These are phyloP conservation scores for Coemansia sp. DNA, from an alignment of 192 early-diverging fungal genomes.

Conservation along the genomic window DNA sequence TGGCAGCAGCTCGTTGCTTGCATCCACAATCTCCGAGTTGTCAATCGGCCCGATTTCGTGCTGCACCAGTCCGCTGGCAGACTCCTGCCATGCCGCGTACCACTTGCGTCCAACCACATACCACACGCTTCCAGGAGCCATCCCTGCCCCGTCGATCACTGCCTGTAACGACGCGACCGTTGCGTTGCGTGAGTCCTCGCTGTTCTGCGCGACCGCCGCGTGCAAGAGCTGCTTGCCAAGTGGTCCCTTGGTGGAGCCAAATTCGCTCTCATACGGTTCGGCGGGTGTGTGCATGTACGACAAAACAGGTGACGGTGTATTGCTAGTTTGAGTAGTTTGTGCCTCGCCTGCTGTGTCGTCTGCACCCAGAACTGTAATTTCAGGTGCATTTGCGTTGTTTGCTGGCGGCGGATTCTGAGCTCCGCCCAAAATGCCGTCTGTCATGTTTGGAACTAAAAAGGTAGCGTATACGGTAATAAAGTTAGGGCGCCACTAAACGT, in stretches of 20 bases:
- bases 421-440: slow-evolving; percentile 3
- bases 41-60: slow-evolving; percentile 52
- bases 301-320: slow-evolving; percentile 6
- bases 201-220: neutral
- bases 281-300: slow-evolving; percentile 40
- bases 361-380: neutral
- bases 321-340: neutral
- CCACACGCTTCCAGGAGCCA: slow-evolving; percentile 50
- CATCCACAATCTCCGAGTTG: slow-evolving; percentile 40
- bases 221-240: neutral
- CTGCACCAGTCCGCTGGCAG: slow-evolving; percentile 22
- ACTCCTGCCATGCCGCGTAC: slow-evolving; percentile 53
- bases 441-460: neutral
- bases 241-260: neutral
- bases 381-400: neutral
- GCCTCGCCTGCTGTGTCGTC: neutral
- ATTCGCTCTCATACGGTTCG: slow-evolving; percentile 32
- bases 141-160: slow-evolving; percentile 15
- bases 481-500: neutral
- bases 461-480: neutral
- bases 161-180: slow-evolving; percentile 19
- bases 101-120: slow-evolving; percentile 54
- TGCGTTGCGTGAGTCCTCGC: slow-evolving; percentile 11
- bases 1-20: slow-evolving; percentile 29
- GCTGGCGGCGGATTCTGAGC: neutral